Evolutionary conservation across 345 rosid genomes (phyloP).

Genomic region (Corchorus olitorius): DNA sequence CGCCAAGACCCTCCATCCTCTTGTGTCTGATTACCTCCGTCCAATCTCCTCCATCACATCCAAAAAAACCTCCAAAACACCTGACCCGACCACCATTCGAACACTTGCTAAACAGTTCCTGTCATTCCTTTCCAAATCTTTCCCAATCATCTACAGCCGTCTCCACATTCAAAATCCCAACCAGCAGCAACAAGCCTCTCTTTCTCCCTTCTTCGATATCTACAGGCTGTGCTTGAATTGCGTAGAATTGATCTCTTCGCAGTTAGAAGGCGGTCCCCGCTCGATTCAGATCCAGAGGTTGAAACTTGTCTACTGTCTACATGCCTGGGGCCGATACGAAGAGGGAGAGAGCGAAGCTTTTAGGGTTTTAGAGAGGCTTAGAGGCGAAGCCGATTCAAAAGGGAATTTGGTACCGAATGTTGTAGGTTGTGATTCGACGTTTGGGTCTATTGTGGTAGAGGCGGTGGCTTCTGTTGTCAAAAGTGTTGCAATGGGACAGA

Average conservation of each 20-base stretch:
- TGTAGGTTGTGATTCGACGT: conserved; percentile 42
- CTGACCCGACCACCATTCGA: conserved; percentile 43
- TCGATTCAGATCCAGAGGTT: conserved; percentile 54
- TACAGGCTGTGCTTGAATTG: conserved; percentile 71
- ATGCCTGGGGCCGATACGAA: conserved; percentile 48
- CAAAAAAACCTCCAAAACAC: conserved; percentile 31
- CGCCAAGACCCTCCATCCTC: conserved; percentile 40
- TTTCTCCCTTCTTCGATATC: conserved; percentile 43
- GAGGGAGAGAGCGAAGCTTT: conserved; percentile 50
- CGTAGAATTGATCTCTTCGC: conserved; percentile 60
- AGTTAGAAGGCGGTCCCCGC: conserved; percentile 66
- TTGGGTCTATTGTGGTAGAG: conserved; percentile 57
- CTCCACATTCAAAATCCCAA: conserved; percentile 39
- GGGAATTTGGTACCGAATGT: conserved; percentile 39
- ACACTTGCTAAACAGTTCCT: conserved; percentile 75
- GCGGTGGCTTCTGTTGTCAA: conserved; percentile 49
- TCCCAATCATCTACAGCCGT: conserved; percentile 77
- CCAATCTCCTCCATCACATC: conserved; percentile 44
- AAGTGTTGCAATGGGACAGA: conserved; percentile 48
- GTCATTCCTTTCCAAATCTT: conserved; percentile 61
- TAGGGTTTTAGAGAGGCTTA: conserved; percentile 53
- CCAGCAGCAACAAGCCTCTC: conserved; percentile 4
- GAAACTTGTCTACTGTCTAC: conserved; percentile 54
- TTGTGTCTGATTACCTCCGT: conserved; percentile 58
- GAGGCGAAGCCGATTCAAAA: conserved; percentile 22